These are phyloP conservation scores for Ceratocystiopsis sp. DNA, from an alignment of 2,329 filamentous ascomycete genomes.

Conservation along the genomic window DNA sequence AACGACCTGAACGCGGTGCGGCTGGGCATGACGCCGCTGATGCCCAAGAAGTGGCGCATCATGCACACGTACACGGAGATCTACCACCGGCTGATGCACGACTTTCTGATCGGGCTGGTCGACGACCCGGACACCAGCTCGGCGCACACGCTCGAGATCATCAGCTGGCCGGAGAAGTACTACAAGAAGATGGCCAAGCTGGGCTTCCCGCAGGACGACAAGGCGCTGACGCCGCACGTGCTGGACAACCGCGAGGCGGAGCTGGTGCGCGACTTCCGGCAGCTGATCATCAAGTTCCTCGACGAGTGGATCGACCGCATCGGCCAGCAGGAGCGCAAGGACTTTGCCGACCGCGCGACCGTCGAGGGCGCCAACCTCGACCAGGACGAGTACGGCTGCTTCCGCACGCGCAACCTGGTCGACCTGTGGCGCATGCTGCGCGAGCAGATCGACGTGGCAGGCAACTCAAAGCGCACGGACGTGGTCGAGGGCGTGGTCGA, in stretches of 20 bases:
- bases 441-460: slow-evolving; percentile 76
- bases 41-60: slow-evolving; percentile 95
- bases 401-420: slow-evolving; percentile 78
- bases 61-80: slow-evolving; percentile 77
- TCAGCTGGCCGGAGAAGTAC: slow-evolving; percentile 92
- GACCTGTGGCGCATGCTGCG: slow-evolving; percentile 97
- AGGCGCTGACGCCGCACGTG: slow-evolving; percentile 54
- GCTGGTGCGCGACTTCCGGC: slow-evolving; percentile 81
- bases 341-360: slow-evolving; percentile 62
- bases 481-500: slow-evolving; percentile 92
- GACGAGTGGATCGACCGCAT: slow-evolving; percentile 98
- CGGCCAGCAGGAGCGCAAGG: slow-evolving; percentile 61
- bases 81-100: slow-evolving; percentile 91
- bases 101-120: slow-evolving; percentile 69
- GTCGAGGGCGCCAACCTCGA: slow-evolving; percentile 62
- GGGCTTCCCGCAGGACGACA: slow-evolving; percentile 56
- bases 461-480: slow-evolving; percentile 69
- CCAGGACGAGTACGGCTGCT: slow-evolving; percentile 73
- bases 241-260: slow-evolving; percentile 83
- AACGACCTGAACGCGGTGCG: slow-evolving; percentile 93
- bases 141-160: slow-evolving; percentile 74
- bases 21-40: slow-evolving; percentile 75
- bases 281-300: slow-evolving; percentile 86
- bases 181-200: slow-evolving; percentile 91
- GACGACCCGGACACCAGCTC: slow-evolving; percentile 75